Base-by-base conservation (phyloP, 2,329 filamentous ascomycete genomes). In the Myotisia sp. region DNA sequence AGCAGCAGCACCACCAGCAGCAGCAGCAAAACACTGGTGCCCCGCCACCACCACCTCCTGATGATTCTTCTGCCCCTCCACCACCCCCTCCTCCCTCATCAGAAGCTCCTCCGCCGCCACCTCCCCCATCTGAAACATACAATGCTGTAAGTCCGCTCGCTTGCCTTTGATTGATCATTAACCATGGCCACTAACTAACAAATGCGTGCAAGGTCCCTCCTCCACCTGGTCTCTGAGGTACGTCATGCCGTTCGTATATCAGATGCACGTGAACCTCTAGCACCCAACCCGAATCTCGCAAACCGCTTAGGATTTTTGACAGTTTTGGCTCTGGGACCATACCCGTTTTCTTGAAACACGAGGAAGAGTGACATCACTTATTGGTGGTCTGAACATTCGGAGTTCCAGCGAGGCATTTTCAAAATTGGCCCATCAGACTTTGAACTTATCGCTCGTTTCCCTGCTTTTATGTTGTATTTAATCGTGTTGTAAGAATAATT, bases 21-120 rank as follows among this genome's bases (percentile, higher is more conserved):
- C 58, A 65, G 40, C 60, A 58, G 36, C 51, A 14, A 8, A 24
- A 42, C 63, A 30, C 42, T 58, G 67, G 24, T 52, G 58, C 40
- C 8, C 41, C 47, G 14, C 45, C 46, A 14, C 46, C 54, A 16
- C 49, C 44, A 13, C 44, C 45, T 20, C 37, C 40, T 9, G 43
- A 51, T 59, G 43, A 66, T 37, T 65, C 71, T 42, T 68, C 74
- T 10, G 71, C 74, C 12, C 64, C 63, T 12, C 65, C 66, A 6
- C 52, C 55, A 6, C 54, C 73, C 36, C 71, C 74, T 34, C 76
- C 77, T 8, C 76, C 76, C 12, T 74, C 74, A 13, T 72, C 74
- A 3, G 69, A 70, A 29, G 68, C 70, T 22, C 70, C 37, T 8
- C 66, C 70, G 37, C 71, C 71, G 19, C 75, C 74, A 7, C 74